phyloP scores from a whole-genome alignment of 169 alveolate species.

The Perkinsus chesapeaki region DNA sequence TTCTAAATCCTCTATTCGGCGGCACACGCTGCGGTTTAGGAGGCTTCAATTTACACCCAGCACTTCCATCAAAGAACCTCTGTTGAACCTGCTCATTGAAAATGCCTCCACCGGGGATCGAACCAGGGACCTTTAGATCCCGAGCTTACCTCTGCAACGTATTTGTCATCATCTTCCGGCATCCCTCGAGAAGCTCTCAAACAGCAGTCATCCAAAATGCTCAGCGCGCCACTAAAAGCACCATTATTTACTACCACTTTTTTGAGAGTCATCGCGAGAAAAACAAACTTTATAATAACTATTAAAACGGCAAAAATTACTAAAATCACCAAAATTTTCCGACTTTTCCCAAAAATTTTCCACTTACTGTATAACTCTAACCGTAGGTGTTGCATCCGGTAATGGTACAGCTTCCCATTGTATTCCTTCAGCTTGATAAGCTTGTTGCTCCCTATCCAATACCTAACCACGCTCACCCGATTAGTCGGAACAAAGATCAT shows the following conservation, averaged over 20 bases:
- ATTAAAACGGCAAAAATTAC: no score
- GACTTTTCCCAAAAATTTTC: background rate
- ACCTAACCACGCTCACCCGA: no score
- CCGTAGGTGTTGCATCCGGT: constrained; percentile 10
- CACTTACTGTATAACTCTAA: background rate
- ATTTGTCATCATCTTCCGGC: background rate
- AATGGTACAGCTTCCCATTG: constrained; percentile 7
- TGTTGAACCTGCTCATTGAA: background rate
- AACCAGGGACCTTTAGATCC: background rate
- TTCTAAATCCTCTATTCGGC: background rate
- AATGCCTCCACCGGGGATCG: background rate
- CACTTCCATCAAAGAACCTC: background rate
- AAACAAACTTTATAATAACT: no score
- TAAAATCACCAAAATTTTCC: background rate
- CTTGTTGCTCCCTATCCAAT: background rate
- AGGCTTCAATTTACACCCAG: background rate
- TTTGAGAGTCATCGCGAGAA: no score
- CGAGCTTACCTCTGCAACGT: background rate
- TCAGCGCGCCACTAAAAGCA: background rate
- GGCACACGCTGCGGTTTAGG: background rate
- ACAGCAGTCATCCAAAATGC: background rate
- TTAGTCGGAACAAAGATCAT: no score
- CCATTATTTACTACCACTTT: no score
- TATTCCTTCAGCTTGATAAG: background rate
- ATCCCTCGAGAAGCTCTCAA: background rate